These are phyloP conservation scores for Fusarium transvaalense DNA, from an alignment of 2,329 filamentous ascomycete genomes.

Conservation along the genomic window DNA sequence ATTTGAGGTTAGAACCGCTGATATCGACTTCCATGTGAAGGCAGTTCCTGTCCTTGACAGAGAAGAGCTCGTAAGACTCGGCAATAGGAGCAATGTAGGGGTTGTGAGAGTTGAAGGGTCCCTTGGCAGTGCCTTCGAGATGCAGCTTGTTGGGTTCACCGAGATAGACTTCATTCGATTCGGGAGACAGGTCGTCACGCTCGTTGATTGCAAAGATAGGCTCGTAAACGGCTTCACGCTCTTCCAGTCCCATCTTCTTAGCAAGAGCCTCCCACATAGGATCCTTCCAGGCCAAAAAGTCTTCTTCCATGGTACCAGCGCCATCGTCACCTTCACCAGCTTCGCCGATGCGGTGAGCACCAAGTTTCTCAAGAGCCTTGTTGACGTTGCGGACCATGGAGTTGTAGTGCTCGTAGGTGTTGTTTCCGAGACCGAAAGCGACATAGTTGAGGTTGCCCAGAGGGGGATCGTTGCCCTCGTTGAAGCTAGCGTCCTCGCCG, in stretches of 20 bases:
- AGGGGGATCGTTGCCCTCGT: constrained; percentile 77
- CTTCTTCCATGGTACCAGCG: constrained; percentile 99
- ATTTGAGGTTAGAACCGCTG: constrained; percentile 87
- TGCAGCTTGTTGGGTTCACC: constrained; percentile 98
- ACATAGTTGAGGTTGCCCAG: constrained; percentile 91
- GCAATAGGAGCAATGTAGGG: constrained; percentile 94
- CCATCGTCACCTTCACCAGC: constrained; percentile 98
- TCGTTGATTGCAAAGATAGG: constrained; percentile 88
- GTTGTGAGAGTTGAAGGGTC: constrained; percentile 96
- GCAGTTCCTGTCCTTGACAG: constrained; percentile 90
- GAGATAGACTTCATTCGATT: constrained; percentile 87
- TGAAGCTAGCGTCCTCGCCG: constrained; percentile 84
- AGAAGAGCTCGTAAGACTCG: constrained; percentile 92
- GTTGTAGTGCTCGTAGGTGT: constrained; percentile 99
- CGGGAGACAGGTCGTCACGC: constrained; percentile 76
- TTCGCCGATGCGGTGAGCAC: constrained; percentile 84
- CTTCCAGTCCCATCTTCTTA: constrained; percentile 87
- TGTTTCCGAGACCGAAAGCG: constrained; percentile 96
- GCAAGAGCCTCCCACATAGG: constrained; percentile 94
- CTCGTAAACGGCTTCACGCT: constrained; percentile 96
- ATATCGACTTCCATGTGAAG: constrained; percentile 96
- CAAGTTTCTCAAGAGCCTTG: constrained; percentile 82
- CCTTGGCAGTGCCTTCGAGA: constrained; percentile 84
- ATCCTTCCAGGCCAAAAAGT: constrained; percentile 99
- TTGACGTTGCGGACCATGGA: constrained; percentile 95